Conservation (phyloP, 1,284 basidiomycete genomes). For the Exobasidium rhododendri region DNA sequence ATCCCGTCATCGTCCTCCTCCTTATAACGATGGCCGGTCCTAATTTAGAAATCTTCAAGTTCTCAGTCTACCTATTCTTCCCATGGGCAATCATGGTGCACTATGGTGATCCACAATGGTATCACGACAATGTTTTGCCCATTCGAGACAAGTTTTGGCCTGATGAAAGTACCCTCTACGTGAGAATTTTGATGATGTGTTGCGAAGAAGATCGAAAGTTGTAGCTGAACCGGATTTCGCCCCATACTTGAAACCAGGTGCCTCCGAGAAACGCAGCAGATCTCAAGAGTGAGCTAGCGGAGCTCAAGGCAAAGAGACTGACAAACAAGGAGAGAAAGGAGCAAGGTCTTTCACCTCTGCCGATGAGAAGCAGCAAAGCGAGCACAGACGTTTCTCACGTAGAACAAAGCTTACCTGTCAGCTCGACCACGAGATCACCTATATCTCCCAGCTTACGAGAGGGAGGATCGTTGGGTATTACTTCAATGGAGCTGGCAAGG, state of each 20-base stretch:
- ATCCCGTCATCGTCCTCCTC: no score
- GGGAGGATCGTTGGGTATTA: neutral
- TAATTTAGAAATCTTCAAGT: slow-evolving; percentile 59
- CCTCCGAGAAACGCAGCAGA: slow-evolving; percentile 35
- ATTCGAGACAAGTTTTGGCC: slow-evolving; percentile 48
- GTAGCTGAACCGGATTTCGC: neutral
- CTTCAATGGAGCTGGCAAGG: neutral
- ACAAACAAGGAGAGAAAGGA: slow-evolving; percentile 21
- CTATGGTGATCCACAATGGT: slow-evolving; percentile 87
- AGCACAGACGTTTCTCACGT: neutral
- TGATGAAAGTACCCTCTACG: slow-evolving; percentile 32
- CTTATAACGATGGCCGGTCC: slow-evolving; percentile 81
- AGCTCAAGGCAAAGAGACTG: slow-evolving; percentile 31
- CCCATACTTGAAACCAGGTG: slow-evolving; percentile 13
- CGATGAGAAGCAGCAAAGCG: neutral
- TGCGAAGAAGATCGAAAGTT: neutral
- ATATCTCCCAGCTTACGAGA: neutral
- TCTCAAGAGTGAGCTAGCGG: slow-evolving; percentile 29
- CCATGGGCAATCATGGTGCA: slow-evolving; percentile 78
- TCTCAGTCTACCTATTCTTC: slow-evolving; percentile 71
- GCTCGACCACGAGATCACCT: neutral
- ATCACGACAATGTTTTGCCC: slow-evolving; percentile 71
- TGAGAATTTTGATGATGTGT: slow-evolving; percentile 14
- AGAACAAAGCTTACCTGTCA: no score
- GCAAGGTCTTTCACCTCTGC: neutral